Evolutionary conservation across 129 eudicot genomes (phyloP), one percentile per base, ranked within the genome.

Genomic region (Centrapalus pauciflorus): DNA sequence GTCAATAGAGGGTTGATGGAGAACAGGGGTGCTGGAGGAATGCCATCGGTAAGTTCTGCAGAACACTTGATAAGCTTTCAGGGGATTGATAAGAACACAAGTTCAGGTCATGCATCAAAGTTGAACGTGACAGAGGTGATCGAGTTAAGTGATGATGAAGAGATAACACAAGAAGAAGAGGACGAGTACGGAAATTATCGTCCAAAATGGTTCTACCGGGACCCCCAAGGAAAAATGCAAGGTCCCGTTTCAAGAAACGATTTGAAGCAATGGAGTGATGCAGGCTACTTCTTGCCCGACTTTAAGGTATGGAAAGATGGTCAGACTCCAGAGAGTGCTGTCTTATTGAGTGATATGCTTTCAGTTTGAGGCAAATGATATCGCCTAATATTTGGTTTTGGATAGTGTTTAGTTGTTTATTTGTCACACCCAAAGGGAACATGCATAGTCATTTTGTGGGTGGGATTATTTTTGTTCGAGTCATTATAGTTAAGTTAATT

Each of bases 271-370:
- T 92, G 98, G 98, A 76, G 57, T 2, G 85, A 81, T 26, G 60
- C 70, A 1, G 41, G 65, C 73, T 92, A 81, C 76, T 92, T 92
- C 17, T 20, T 6, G 21, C 65, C 87, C 0, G 80, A 64, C 8
- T 92, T 92, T 67, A 77, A 17, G 75, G 82, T 92, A 2, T 92
- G 98, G 96, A 81, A 67, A 73, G 61, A 1, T 0, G 96, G 90
- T 66, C 78, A 81, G 55, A 72, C 60, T 26, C 81, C 60, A 8
- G 48, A 62, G 2, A 19, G 38, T n/a, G 77, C 90, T 7, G 82
- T 88, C 60, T 66, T 77, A 29, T 76, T 92, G 80, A 70, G 26
- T 13, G 87, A 83, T 35, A 25, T 88, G 76, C 78, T 92, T 66
- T 66, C 68, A 27, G 64, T 62, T 32, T 29, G 41, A 57, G 58